Evolutionary conservation across 2,329 filamentous ascomycete genomes (phyloP).

Genomic region (Orbilia javanica): DNA sequence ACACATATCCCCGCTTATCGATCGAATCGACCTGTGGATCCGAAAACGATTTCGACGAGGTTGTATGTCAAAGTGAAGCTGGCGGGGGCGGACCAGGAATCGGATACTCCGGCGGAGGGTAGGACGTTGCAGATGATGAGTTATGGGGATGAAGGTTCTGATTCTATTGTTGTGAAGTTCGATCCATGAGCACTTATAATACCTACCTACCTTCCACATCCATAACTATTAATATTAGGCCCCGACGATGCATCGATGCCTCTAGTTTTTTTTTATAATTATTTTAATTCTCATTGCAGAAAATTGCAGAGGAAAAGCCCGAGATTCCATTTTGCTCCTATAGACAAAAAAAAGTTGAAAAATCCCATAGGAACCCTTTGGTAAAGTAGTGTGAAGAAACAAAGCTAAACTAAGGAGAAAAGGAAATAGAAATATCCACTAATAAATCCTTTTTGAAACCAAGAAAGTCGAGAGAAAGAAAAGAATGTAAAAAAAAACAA

Average conservation of each 20-base stretch:
- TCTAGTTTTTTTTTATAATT: too few relatives aligned
- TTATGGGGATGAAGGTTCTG: not conserved
- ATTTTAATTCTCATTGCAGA: too few relatives aligned
- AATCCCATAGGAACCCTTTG: conserved; percentile 25
- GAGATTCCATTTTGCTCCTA: conserved; percentile 30
- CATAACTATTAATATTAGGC: too few relatives aligned
- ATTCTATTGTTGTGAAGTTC: not conserved
- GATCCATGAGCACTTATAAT: too few relatives aligned
- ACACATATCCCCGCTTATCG: not conserved
- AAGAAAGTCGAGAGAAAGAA: not conserved
- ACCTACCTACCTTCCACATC: too few relatives aligned
- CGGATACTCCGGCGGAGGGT: not conserved
- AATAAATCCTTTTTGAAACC: conserved; percentile 4
- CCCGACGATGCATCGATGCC: too few relatives aligned
- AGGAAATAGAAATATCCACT: conserved; percentile 1
- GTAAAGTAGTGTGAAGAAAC: not conserved
- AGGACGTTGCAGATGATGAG: not conserved
- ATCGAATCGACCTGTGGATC: too few relatives aligned
- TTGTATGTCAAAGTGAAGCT: not conserved
- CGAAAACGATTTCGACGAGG: not conserved
- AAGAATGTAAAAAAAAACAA: not conserved
- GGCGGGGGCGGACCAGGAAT: not conserved
- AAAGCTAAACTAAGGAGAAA: not conserved
- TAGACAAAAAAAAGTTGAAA: conserved; percentile 26
- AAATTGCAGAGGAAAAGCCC: not conserved